A percentile compares a stretch with the other conserved stretches of the same genome.
Conservation (phyloP, 164 flowering plant genomes). For the Euptelea pleiosperma region DNA sequence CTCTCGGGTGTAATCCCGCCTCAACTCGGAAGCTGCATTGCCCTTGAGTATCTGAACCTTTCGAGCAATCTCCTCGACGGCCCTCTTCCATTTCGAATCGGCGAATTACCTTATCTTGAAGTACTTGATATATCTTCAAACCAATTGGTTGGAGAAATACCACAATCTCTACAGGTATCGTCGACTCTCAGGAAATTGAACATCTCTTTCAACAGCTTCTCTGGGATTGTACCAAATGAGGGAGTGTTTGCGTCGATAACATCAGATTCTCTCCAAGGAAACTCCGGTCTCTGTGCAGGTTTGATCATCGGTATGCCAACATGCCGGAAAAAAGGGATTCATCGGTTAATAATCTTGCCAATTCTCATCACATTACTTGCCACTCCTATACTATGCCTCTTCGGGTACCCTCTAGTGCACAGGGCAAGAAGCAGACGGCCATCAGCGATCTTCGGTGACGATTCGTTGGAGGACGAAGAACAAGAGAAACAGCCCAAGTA, state of each 20-base stretch:
- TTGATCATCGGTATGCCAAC: constrained; percentile 45
- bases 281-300: constrained; percentile 65
- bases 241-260: constrained; percentile 55
- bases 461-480: constrained; percentile 32
- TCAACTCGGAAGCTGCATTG: constrained; percentile 83
- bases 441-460: constrained; percentile 20
- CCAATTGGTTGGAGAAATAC: constrained; percentile 52
- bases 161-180: constrained; percentile 52
- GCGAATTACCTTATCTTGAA: constrained; percentile 61
- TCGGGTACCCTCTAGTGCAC: constrained; percentile 33
- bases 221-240: constrained; percentile 48
- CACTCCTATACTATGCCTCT: constrained; percentile 37
- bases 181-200: constrained; percentile 51
- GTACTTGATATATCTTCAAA: constrained; percentile 67
- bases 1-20: constrained; percentile 62
- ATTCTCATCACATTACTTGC: constrained; percentile 40
- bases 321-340: constrained; percentile 32
- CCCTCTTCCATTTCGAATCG: constrained; percentile 54
- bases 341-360: constrained; percentile 27
- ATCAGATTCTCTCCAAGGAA: constrained; percentile 56
- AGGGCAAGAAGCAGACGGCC: constrained; percentile 29
- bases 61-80: constrained; percentile 57
- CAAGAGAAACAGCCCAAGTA: constrained; percentile 40
- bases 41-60: constrained; percentile 73
- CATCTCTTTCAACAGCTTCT: constrained; percentile 73